Percentiles rank a stretch among this genome's conserved stretches.
These are phyloP conservation scores for Apiotrichum gamsii DNA, from an alignment of 1,284 basidiomycete genomes.

Conservation along the genomic window DNA sequence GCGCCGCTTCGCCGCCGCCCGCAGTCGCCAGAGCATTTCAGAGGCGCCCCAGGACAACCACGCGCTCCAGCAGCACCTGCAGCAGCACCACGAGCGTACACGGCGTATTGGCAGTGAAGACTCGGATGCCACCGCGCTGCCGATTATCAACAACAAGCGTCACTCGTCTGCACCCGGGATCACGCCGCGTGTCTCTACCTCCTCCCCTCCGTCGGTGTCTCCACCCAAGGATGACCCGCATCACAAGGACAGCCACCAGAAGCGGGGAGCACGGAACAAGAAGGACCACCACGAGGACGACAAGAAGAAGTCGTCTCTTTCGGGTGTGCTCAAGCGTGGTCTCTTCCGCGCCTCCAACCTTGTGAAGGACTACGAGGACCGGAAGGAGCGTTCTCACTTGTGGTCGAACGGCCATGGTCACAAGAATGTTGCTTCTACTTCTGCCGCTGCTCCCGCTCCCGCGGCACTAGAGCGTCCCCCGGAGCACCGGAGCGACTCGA, in stretches of 20 bases:
- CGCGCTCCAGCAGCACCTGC: not conserved
- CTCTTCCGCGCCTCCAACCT: slow-evolving; percentile 28
- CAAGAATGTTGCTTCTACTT: not conserved
- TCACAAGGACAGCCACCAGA: slow-evolving; percentile 6
- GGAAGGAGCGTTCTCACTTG: slow-evolving; percentile 26
- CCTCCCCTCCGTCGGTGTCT: not conserved
- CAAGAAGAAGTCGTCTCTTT: slow-evolving; percentile 22
- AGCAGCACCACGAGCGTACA: not conserved
- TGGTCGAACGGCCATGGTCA: not conserved
- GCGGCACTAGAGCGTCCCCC: slow-evolving; percentile 1
- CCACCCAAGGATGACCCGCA: slow-evolving; percentile 15
- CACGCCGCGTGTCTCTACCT: not conserved
- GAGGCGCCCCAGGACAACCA: not conserved
- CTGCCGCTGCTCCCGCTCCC: not conserved
- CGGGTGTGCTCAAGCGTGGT: slow-evolving; percentile 37
- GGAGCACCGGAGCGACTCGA: slow-evolving; percentile 14
- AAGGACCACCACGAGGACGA: slow-evolving; percentile 26
- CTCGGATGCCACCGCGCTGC: slow-evolving; percentile 5
- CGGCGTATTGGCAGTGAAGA: slow-evolving; percentile 12
- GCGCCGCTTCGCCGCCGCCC: slow-evolving; percentile 11
- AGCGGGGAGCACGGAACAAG: slow-evolving; percentile 12
- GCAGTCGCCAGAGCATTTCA: slow-evolving; percentile 12
- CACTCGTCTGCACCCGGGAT: not conserved
- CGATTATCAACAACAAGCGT: no score
- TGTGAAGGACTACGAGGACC: slow-evolving; percentile 29